A percentile compares a stretch with the other conserved stretches of the same genome.
Evolutionary conservation across 331 rosid species (phyloP).

Genomic region (Malus hybrid): DNA sequence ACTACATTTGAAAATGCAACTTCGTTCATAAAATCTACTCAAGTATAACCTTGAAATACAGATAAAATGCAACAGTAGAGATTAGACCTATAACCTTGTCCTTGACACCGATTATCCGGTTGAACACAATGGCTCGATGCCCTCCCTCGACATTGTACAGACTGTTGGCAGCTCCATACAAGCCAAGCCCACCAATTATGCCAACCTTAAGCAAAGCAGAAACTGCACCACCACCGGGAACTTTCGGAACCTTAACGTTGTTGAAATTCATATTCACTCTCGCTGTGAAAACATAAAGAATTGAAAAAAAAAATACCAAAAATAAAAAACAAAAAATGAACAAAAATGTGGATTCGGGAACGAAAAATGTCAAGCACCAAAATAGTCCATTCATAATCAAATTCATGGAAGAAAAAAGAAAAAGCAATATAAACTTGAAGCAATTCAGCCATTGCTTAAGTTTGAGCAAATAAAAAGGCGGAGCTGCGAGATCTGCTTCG

Average conservation of each 20-base stretch:
- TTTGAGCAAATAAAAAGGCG: no score
- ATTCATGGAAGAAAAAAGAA: no score
- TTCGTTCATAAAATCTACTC: background rate
- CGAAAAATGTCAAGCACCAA: no score
- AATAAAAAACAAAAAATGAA: background rate
- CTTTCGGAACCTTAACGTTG: constrained; percentile 62
- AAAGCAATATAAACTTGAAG: no score
- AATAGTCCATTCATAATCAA: no score
- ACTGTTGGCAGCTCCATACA: constrained; percentile 71
- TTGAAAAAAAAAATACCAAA: background rate
- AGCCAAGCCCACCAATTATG: constrained; percentile 62
- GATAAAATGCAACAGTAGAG: background rate
- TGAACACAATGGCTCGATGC: constrained; percentile 86
- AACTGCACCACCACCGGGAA: constrained; percentile 60
- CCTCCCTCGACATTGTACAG: constrained; percentile 98
- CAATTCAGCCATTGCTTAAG: no score
- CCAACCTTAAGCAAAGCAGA: constrained; percentile 61
- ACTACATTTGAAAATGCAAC: background rate
- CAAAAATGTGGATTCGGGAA: no score
- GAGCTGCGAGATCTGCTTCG: no score
- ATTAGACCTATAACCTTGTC: constrained; percentile 54
- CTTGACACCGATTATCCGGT: constrained; percentile 74
- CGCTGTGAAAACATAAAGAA: constrained; percentile 1
- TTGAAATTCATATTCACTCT: constrained; percentile 49
- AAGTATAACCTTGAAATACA: background rate